These are phyloP conservation scores for Mimosa pudica DNA, from an alignment of 306 rosid genomes.

Conservation along the genomic window DNA sequence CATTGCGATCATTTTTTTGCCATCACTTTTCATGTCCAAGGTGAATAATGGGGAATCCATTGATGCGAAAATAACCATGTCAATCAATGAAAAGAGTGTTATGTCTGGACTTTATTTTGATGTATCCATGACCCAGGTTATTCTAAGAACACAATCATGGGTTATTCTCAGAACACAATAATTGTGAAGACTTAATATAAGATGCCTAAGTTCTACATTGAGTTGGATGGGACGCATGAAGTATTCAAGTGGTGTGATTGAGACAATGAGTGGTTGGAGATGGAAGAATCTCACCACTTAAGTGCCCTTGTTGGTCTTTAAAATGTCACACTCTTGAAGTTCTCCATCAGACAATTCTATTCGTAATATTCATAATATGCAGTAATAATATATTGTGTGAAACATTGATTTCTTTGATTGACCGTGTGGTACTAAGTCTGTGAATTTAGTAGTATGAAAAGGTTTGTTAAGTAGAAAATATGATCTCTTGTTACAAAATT, in stretches of 20 bases:
- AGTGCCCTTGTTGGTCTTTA: not conserved
- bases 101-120: not conserved
- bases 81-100: not conserved
- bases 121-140: not conserved
- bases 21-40: not conserved
- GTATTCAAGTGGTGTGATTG: not conserved
- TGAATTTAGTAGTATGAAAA: not conserved
- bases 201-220: not conserved
- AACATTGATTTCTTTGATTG: not conserved
- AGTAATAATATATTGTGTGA: not conserved
- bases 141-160: not conserved
- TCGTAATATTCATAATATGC: not conserved
- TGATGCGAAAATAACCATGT: not conserved
- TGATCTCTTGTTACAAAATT: conserved; percentile 2
- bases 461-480: not conserved
- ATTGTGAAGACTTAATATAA: not conserved
- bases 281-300: not conserved
- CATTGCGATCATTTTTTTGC: not conserved
- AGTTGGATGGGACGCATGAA: not conserved
- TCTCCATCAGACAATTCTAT: not conserved
- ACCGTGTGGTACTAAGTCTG: not conserved
- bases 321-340: not conserved
- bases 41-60: not conserved
- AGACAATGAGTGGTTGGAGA: not conserved
- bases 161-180: too few species aligned